Base-by-base conservation (phyloP, 139 green algal genomes). In the Pleodorina starrii region DNA sequence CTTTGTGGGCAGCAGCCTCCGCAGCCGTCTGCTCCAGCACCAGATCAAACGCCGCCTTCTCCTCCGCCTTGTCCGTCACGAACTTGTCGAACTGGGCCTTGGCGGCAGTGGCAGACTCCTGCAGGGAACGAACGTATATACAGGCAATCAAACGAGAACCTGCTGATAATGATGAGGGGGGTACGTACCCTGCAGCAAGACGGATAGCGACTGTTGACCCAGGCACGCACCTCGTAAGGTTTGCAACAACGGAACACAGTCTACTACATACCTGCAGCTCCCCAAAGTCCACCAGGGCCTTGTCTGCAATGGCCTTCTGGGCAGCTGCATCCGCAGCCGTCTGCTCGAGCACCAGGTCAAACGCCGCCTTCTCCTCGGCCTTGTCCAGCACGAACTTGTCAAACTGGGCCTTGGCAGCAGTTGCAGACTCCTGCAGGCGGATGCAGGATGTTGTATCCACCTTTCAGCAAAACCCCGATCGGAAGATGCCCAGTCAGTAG, bases 81-180 rank as follows among this genome's bases (percentile, higher is more conserved):
- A 81, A 66, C 86, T 87, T 86, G 66, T 87, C 74, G 44, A 88
- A 79, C 43, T 88, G 35, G 35, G 88, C 73, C 88, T 86, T 86
- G 57, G 59, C 19, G 10, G 36, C 12, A 23, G 57, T 2, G 0
- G 59, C 38, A 1, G 76, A 72, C 14, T 71, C 76, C 48, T 84
- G 46, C 44, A 54, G 17, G 6, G n/a, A n/a, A n/a, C n/a, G n/a
- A n/a, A n/a, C n/a, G n/a, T n/a, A n/a, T n/a, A n/a, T n/a, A n/a
- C n/a, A n/a, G n/a, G n/a, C n/a, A n/a, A n/a, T n/a, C n/a, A n/a
- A n/a, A n/a, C n/a, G n/a, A n/a, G n/a, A n/a, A n/a, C n/a, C n/a
- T n/a, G n/a, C n/a, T n/a, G n/a, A n/a, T n/a, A n/a, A n/a, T n/a
- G n/a, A n/a, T n/a, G n/a, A n/a, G n/a, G n/a, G n/a, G n/a, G n/a